phyloP scores from a whole-genome alignment of 2,329 filamentous ascomycete genomes.

The Neofusicoccum laricinum region DNA sequence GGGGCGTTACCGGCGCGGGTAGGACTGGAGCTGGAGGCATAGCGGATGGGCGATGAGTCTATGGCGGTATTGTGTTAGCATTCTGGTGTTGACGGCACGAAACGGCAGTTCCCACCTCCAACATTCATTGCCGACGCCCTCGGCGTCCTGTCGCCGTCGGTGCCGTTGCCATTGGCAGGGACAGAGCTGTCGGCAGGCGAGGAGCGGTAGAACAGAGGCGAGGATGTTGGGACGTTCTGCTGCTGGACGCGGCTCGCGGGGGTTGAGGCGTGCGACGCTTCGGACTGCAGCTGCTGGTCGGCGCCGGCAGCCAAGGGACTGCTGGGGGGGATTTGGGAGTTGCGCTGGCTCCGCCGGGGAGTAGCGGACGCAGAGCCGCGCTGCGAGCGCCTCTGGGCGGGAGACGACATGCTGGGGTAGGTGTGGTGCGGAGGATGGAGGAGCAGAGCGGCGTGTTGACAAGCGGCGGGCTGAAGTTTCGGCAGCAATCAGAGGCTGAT shows the following conservation, averaged over 20 bases:
- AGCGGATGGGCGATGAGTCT: slow-evolving; percentile 93
- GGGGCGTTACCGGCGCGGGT: slow-evolving; percentile 57
- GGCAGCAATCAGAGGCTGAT: slow-evolving; percentile 1
- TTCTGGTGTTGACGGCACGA: neutral
- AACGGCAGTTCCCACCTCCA: slow-evolving; percentile 54
- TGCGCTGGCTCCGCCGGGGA: slow-evolving; percentile 52
- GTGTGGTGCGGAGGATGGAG: neutral
- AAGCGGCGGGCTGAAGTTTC: slow-evolving; percentile 10
- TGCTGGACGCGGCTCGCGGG: slow-evolving; percentile 45
- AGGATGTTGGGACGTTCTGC: slow-evolving; percentile 59
- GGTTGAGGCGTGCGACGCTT: slow-evolving; percentile 40
- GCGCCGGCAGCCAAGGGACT: slow-evolving; percentile 43
- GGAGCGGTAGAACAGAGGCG: slow-evolving; percentile 74
- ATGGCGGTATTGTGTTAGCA: slow-evolving; percentile 20
- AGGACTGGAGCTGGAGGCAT: slow-evolving; percentile 86
- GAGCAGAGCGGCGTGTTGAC: neutral
- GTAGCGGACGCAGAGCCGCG: slow-evolving; percentile 56
- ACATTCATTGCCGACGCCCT: slow-evolving; percentile 60
- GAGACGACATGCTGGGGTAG: slow-evolving; percentile 58
- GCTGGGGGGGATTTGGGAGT: slow-evolving; percentile 54
- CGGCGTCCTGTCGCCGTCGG: slow-evolving; percentile 67
- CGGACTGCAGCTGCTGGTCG: slow-evolving; percentile 42
- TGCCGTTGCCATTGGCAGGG: slow-evolving; percentile 37
- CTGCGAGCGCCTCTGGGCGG: slow-evolving; percentile 53
- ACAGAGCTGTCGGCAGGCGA: slow-evolving; percentile 50